Evolutionary conservation across 257 asterid genomes (phyloP), one percentile per base, ranked within the genome.

Genomic region (Plantago ovata): DNA sequence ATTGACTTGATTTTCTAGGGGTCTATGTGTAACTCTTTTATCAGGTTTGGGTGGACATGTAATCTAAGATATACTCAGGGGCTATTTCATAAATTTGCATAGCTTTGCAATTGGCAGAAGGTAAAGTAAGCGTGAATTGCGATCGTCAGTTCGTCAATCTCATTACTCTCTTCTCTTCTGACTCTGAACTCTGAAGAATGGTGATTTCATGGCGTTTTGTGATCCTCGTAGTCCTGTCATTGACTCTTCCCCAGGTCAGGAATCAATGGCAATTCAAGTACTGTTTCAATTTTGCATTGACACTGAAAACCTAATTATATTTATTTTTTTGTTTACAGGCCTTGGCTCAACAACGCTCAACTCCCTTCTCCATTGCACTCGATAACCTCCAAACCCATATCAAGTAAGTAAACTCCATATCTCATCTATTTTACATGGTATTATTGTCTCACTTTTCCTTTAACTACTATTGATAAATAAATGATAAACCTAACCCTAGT

Each of bases 361-460:
- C 94, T 18, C 77, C 88, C 1, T 86, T 86, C 75, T 77, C 94
- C 22, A 58, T 68, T 8, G 81, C 87, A 32, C 87, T 86, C 57
- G 58, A 71, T 13, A 77, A 63, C 53, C 88, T 86, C 65, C 94
- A 86, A 70, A 62, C 50, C 38, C 81, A 72, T 53, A 77, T 86
- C 81, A 60, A 81, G 95, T 82, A 67, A 70, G 59, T 53, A 6
- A 15, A 6, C 40, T 10, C 58, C 58, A 42, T n/a, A 24, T 16
- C 50, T 19, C 7, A 39, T 13, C 56, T 38, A 13, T 21, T 2
- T 32, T n/a, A 14, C 15, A 19, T 19, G 2, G 5, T 2, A 5
- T 5, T 2, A 24, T 24, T 2, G 5, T 24, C 32, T 2, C 2
- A 24, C 5, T 24, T 2, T 5, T 5, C 2, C 2, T 2, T 5